Evolutionary conservation across 306 rosid genomes (phyloP), one percentile per base, ranked within the genome.

Genomic region (Alnus glutinosa): DNA sequence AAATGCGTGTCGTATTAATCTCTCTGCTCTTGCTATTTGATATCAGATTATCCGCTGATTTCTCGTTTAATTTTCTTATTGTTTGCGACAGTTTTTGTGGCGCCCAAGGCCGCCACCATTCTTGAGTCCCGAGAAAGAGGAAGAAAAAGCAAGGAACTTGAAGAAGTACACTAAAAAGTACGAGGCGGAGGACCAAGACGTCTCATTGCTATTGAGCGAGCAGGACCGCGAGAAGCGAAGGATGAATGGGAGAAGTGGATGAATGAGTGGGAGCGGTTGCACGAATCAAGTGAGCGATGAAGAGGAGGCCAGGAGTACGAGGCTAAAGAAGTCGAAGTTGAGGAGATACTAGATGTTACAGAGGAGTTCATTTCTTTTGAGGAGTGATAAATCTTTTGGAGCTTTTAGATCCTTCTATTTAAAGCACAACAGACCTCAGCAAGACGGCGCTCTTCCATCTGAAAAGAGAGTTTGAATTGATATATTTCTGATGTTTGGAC

Each of bases 221-320:
- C 97, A 94, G 78, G 98, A 94, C 51, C 96, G 93, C 0, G 97
- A 91, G 84, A 92, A 87, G 84, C 84, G 82, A 92, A 94, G 77
- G 98, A 94, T 39, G 97, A 94, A 10, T 94, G 98, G 98, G 94
- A 89, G 4, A 90, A 84, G 51, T 90, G 97, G 97, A 83, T 90
- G 7, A 78, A 77, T 61, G 88, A 92, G 70, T 94, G 98, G 98
- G 90, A 86, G 86, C 80, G 16, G 75, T 42, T 80, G 84, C 92
- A 92, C 0, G n/a, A n/a, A n/a, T n/a, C n/a, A n/a, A 77, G 97
- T 87, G 3, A 92, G 98, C 39, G 98, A 94, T 3, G 98, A 94
- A 69, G 98, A 94, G 67, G 98, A 92, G 72, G n/a, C n/a, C n/a
- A n/a, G n/a, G 97, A 94, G 80, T 94, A 92, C 0, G 97, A 94